phyloP scores from a whole-genome alignment of 2,329 filamentous ascomycete species.

The Trichoderma sp. region DNA sequence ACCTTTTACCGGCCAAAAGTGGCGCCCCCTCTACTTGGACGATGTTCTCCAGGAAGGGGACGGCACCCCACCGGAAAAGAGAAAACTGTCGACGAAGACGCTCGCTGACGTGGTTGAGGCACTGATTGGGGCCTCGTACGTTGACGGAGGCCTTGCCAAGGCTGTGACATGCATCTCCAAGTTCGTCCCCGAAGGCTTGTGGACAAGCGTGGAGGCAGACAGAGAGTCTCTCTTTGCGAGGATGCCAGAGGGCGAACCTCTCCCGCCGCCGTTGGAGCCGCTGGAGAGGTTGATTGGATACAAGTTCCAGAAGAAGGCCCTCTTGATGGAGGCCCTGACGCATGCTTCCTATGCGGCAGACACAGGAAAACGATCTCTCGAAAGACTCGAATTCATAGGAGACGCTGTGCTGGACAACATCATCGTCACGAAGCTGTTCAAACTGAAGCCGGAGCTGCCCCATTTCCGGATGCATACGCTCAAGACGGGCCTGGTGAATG shows the following conservation, averaged over 20 bases:
- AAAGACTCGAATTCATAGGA: conserved; percentile 85
- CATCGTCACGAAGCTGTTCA: conserved; percentile 65
- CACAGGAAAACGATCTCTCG: conserved; percentile 49
- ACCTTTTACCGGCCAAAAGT: conserved; percentile 69
- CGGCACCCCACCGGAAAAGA: conserved; percentile 22
- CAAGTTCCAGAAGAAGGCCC: conserved; percentile 64
- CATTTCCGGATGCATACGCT: conserved; percentile 72
- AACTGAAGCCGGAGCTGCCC: conserved; percentile 44
- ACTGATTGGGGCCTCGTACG: conserved; percentile 73
- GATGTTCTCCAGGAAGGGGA: conserved; percentile 36
- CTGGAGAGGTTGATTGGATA: conserved; percentile 73
- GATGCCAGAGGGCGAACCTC: conserved; percentile 41
- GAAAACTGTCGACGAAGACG: conserved; percentile 69
- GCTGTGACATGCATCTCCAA: conserved; percentile 65
- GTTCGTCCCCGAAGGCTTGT: conserved; percentile 64
- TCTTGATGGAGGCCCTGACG: conserved; percentile 79
- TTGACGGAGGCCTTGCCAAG: conserved; percentile 67
- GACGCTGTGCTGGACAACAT: conserved; percentile 83
- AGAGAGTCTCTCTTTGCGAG: conserved; percentile 49
- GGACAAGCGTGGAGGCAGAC: conserved; percentile 50
- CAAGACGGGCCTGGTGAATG: conserved; percentile 77
- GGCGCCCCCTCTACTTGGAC: conserved; percentile 66
- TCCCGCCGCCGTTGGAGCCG: conserved; percentile 48
- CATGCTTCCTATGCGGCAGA: conserved; percentile 65
- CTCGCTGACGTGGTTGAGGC: conserved; percentile 88